A percentile compares a stretch with the other conserved stretches of the same genome.
Evolutionary conservation across 768 basidiomycete genomes (phyloP).

Genomic region (Leucocoprinus leucothites): DNA sequence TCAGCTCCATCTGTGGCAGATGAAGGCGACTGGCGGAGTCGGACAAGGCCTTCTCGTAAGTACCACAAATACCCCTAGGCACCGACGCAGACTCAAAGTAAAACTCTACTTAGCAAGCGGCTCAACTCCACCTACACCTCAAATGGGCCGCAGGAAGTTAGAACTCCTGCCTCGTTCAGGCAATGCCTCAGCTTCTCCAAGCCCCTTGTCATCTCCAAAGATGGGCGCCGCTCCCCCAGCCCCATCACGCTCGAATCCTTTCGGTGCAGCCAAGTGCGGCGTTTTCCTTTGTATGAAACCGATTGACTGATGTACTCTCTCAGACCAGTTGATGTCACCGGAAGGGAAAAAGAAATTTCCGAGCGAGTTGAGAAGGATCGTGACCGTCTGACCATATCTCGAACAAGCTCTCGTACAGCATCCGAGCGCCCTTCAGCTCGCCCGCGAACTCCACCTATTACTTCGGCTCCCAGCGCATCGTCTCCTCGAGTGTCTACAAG

Average conservation of each 20-base stretch:
- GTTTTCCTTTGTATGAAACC: not conserved
- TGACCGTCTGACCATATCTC: constrained; percentile 50
- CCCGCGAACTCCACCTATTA: constrained; percentile 30
- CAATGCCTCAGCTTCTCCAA: constrained; percentile 60
- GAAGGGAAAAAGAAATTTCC: constrained; percentile 71
- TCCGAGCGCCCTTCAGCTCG: constrained; percentile 40
- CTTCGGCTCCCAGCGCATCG: constrained; percentile 26
- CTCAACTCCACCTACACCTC: constrained; percentile 82
- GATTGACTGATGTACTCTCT: not conserved
- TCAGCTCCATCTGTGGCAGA: constrained; percentile 46
- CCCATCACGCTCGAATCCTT: constrained; percentile 64
- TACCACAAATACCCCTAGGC: constrained; percentile 56
- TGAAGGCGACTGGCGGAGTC: constrained; percentile 73
- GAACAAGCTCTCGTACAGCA: constrained; percentile 48
- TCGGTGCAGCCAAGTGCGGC: constrained; percentile 79
- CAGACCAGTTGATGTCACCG: constrained; percentile 83
- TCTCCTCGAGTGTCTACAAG: constrained; percentile 25
- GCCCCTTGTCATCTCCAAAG: constrained; percentile 79
- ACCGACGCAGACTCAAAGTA: constrained; percentile 12
- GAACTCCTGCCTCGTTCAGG: constrained; percentile 82
- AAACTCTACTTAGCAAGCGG: constrained; percentile 54
- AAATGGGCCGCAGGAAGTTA: constrained; percentile 74
- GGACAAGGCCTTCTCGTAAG: constrained; percentile 42
- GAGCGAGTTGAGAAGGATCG: constrained; percentile 70
- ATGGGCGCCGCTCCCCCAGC: constrained; percentile 45